phyloP scores from a whole-genome alignment of 2,329 filamentous ascomycete species.

The Arthrobotrys sinensis region DNA sequence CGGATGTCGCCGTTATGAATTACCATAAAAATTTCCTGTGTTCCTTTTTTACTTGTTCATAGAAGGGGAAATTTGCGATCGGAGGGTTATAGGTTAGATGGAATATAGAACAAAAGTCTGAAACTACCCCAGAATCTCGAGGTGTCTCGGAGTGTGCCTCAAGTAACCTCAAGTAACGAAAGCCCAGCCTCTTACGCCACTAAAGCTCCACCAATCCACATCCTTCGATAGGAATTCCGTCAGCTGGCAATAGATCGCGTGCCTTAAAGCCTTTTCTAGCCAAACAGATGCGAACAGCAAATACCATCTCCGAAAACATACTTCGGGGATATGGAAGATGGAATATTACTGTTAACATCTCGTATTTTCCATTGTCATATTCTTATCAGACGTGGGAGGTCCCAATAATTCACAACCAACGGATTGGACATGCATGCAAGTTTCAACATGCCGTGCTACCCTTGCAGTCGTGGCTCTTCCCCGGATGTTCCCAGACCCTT shows the following conservation, averaged over 20 bases:
- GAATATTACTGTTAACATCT: conserved; percentile 14
- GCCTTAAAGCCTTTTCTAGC: neutral
- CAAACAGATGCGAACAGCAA: conserved; percentile 9
- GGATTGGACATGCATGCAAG: conserved; percentile 39
- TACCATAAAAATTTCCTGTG: conserved; percentile 1
- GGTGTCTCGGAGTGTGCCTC: conserved; percentile 9
- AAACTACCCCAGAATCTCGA: conserved; percentile 10
- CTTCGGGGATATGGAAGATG: conserved; percentile 8
- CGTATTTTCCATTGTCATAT: neutral
- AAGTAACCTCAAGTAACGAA: conserved; percentile 4
- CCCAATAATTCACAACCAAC: conserved; percentile 24
- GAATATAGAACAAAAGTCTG: conserved; percentile 22
- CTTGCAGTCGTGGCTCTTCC: conserved; percentile 29
- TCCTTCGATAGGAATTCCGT: conserved; percentile 6
- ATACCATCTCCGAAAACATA: neutral
- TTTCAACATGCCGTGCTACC: neutral
- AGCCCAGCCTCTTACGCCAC: conserved; percentile 1
- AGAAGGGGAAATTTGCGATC: conserved; percentile 3
- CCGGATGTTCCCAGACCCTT: conserved; percentile 33
- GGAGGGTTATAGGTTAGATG: conserved; percentile 4
- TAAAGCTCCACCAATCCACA: neutral
- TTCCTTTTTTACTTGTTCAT: conserved; percentile 13
- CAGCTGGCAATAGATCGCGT: conserved; percentile 32
- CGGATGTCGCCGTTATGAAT: neutral
- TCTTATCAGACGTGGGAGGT: conserved; percentile 1